These are phyloP conservation scores for Umbellularia californica DNA, from an alignment of 164 flowering plant genomes.

Conservation along the genomic window DNA sequence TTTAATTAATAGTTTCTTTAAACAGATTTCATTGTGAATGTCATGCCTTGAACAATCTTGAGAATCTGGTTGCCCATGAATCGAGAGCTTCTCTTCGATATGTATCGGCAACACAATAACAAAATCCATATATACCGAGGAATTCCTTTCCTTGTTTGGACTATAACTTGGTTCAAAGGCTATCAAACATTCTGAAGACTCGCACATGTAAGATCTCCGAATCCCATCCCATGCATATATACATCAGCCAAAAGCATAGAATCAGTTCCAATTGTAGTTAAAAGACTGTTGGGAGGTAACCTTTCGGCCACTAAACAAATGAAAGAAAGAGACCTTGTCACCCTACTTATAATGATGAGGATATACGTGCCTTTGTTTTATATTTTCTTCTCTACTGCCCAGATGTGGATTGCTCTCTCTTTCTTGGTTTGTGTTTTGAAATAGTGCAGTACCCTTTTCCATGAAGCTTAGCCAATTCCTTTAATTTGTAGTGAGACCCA, in stretches of 20 bases:
- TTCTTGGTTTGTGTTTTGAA: neutral
- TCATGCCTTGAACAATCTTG: too few relatives aligned
- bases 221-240: neutral
- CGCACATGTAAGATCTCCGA: neutral
- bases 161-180: neutral
- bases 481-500: neutral
- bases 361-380: neutral
- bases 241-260: neutral
- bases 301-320: neutral
- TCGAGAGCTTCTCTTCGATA: neutral
- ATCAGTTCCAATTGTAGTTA: neutral
- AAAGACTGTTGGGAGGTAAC: neutral
- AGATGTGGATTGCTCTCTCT: neutral
- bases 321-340: neutral
- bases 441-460: too few relatives aligned
- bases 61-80: neutral
- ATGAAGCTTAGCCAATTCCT: too few relatives aligned
- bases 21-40: too few relatives aligned
- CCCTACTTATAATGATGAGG: neutral
- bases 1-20: too few relatives aligned
- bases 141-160: neutral
- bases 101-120: neutral
- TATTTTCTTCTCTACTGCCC: neutral
- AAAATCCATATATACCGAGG: neutral
- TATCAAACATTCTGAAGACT: neutral